Evolutionary conservation across 2,329 filamentous ascomycete genomes (phyloP), one percentile per base, ranked within the genome.

Genomic region (Phaeosphaeria sp.): DNA sequence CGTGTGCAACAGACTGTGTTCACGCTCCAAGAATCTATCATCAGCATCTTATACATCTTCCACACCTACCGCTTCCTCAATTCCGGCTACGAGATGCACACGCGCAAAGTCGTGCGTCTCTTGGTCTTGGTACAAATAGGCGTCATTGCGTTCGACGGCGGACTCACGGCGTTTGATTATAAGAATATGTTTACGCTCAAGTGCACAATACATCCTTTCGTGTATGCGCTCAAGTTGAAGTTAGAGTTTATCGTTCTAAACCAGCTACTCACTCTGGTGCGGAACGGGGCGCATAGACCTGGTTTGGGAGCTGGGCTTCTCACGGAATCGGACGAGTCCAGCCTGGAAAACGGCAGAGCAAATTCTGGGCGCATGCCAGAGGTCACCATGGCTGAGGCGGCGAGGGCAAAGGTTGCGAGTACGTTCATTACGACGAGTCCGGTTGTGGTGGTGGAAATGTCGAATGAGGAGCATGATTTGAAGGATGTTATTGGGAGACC

Each of bases 201-300:
- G 52, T 48, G 52, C 41, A 66, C 71, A 1, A 55, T 73, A 30
- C 77, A 78, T 52, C 66, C 57, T 6, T 74, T 78, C n/a, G 69
- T 77, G 13, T 79, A 79, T 60, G 74, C 73, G 57, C 61, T 78
- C 54, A 79, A 79, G 65, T 71, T 83, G 22, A 81, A 83, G 62
- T 74, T 84, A 15, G 84, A 86, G 65, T 79, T 81, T 58, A 79
- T 81, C 20, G 79, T 86, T 51, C 69, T 87, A 25, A 77, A 83
- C 43, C 52, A 59, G 15, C 42, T 59, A 2, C 46, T 54, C 21
- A 27, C 46, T 17, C 22, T 58, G 15, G 41, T 52, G 42, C 54
- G 51, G 41, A 58, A 54, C n/a, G 56, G 53, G 6, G 41, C 50
- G 27, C 39, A 48, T 6, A 44, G 41, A 17, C 53, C 47, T 5